Conservation (phyloP, 352 stramenopile genomes). For the Phytophthora rubi region DNA sequence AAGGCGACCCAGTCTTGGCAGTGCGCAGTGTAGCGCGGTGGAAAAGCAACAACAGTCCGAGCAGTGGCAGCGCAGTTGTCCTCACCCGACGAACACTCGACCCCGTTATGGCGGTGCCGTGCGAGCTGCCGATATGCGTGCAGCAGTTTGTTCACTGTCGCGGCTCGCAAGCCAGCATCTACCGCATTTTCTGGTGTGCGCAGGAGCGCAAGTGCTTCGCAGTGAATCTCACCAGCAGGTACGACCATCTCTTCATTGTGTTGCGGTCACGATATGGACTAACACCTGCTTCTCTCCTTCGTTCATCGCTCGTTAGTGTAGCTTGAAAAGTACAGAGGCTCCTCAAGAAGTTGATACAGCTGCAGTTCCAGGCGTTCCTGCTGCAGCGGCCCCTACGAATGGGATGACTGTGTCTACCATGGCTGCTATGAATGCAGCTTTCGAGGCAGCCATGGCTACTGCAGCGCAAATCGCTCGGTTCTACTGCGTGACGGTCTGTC, state of each 20-base stretch:
- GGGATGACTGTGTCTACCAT: conserved; percentile 15
- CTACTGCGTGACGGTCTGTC: conserved; percentile 52
- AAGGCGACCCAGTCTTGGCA: conserved; percentile 52
- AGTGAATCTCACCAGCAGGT: conserved; percentile 82
- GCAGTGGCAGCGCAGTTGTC: conserved; percentile 61
- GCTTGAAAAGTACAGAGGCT: conserved; percentile 38
- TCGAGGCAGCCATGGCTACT: conserved; percentile 38
- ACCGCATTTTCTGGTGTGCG: conserved; percentile 68
- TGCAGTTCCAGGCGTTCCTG: background rate
- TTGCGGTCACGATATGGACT: background rate
- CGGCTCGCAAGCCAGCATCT: conserved; percentile 70
- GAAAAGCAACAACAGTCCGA: conserved; percentile 44
- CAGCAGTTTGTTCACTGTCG: conserved; percentile 81
- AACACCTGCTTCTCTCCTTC: conserved; percentile 10
- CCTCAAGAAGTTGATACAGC: conserved; percentile 13
- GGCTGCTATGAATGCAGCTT: conserved; percentile 29
- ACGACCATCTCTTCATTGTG: background rate
- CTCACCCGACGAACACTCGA: conserved; percentile 67
- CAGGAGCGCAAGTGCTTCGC: conserved; percentile 65
- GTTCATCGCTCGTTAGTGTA: conserved; percentile 40
- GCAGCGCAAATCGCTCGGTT: conserved; percentile 34
- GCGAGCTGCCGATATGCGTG: conserved; percentile 63
- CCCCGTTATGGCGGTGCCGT: conserved; percentile 55
- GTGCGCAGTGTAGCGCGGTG: conserved; percentile 65
- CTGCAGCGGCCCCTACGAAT: background rate